Conservation (phyloP, 2,329 filamentous ascomycete species). For the Penicillium sp. region DNA sequence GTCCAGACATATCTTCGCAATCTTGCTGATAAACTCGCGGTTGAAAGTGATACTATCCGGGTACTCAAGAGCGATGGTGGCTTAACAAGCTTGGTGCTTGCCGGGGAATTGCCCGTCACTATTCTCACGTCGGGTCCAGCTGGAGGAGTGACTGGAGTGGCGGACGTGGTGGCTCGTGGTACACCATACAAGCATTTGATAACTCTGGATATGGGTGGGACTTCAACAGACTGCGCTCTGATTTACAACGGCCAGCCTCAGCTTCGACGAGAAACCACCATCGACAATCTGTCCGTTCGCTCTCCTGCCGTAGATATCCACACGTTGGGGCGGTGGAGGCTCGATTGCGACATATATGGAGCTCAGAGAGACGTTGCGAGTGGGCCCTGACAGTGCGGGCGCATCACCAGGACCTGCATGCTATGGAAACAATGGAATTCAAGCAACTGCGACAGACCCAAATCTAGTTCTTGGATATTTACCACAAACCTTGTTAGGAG, state of each 20-base stretch:
- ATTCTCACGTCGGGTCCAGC: slow-evolving; percentile 59
- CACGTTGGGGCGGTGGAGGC: slow-evolving; percentile 59
- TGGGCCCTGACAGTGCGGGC: slow-evolving; percentile 59
- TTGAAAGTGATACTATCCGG: slow-evolving; percentile 54
- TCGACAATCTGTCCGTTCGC: slow-evolving; percentile 53
- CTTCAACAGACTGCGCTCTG: slow-evolving; percentile 56
- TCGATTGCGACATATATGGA: slow-evolving; percentile 57
- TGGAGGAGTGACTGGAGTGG: slow-evolving; percentile 58
- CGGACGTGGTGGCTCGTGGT: slow-evolving; percentile 53
- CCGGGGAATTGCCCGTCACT: slow-evolving; percentile 55
- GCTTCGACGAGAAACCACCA: slow-evolving; percentile 54
- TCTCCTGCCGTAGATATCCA: slow-evolving; percentile 57
- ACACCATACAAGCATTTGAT: slow-evolving; percentile 58
- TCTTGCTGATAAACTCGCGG: slow-evolving; percentile 46
- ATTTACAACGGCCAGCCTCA: slow-evolving; percentile 52
- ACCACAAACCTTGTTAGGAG: slow-evolving; percentile 54
- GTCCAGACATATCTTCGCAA: slow-evolving; percentile 55
- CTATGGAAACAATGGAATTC: slow-evolving; percentile 55
- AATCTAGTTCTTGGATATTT: slow-evolving; percentile 57
- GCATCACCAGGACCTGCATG: slow-evolving; percentile 57
- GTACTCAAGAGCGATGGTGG: slow-evolving; percentile 59
- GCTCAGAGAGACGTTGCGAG: slow-evolving; percentile 56
- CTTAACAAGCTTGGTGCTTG: slow-evolving; percentile 53
- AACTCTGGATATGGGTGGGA: slow-evolving; percentile 60
- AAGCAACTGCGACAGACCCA: slow-evolving; percentile 58